Conservation (phyloP, 2,329 filamentous ascomycete species). For the Coniochaeta sp. region DNA sequence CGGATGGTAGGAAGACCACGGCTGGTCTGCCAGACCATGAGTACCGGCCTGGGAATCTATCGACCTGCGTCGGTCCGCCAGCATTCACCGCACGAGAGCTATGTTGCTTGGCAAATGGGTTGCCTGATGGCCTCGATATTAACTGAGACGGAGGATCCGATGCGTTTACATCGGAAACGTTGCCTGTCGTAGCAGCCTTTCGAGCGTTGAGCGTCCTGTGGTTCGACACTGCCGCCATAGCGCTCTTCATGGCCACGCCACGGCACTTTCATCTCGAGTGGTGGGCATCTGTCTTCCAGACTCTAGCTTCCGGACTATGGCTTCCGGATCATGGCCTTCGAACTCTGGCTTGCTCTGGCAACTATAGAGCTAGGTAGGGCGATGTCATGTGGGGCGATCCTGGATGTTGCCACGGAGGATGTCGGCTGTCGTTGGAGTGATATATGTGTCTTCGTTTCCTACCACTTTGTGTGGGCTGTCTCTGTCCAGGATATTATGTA, state of each 20-base stretch:
- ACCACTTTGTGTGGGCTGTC: constrained; percentile 37
- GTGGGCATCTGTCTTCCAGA: constrained; percentile 59
- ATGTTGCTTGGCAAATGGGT: constrained; percentile 56
- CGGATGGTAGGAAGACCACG: constrained; percentile 63
- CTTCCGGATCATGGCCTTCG: too few relatives aligned
- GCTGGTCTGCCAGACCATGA: constrained; percentile 54
- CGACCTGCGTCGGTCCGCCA: constrained; percentile 70
- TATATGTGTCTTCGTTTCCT: constrained; percentile 36
- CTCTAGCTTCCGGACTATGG: constrained; percentile 51
- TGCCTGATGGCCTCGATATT: constrained; percentile 38
- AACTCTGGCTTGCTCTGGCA: too few relatives aligned
- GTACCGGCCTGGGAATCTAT: constrained; percentile 61
- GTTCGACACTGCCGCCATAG: constrained; percentile 40
- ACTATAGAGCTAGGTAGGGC: constrained; percentile 46
- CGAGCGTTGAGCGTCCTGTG: constrained; percentile 33
- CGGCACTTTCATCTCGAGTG: constrained; percentile 52
- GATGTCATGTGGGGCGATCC: constrained; percentile 34
- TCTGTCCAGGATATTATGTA: constrained; percentile 47
- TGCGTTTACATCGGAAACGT: constrained; percentile 32
- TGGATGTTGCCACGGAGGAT: constrained; percentile 42
- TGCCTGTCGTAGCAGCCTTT: constrained; percentile 36
- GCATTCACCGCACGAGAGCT: constrained; percentile 64
- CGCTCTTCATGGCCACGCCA: constrained; percentile 35
- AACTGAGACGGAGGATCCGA: constrained; percentile 35
- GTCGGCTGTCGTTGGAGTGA: constrained; percentile 33